Evolutionary conservation across 306 rosid species (phyloP).

Genomic region (Clitoria ternatea): DNA sequence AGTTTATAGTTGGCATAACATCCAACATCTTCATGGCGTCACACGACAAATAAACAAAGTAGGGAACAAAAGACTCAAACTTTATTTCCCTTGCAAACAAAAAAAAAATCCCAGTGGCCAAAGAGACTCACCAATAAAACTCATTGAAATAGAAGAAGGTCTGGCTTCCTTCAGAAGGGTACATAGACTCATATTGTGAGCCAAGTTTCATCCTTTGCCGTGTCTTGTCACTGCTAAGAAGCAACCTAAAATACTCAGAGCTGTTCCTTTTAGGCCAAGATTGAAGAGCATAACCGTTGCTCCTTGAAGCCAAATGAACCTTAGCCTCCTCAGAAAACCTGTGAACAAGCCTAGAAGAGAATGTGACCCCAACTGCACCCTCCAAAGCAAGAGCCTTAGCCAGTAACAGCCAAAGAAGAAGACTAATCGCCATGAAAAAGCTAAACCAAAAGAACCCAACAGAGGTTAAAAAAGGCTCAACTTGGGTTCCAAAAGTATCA

Average conservation of each 20-base stretch:
- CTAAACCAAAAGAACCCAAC: background rate
- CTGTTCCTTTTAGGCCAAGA: conserved; percentile 52
- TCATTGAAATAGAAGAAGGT: conserved; percentile 63
- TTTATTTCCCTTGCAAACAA: background rate
- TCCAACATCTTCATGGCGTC: background rate
- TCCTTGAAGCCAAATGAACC: conserved; percentile 37
- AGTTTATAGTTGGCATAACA: background rate
- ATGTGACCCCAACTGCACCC: conserved; percentile 31
- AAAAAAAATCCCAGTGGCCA: conserved; percentile 11
- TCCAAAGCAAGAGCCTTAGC: conserved; percentile 28
- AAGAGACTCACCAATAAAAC: conserved; percentile 49
- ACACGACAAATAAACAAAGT: background rate
- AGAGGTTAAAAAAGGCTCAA: background rate
- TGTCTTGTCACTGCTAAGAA: conserved; percentile 44
- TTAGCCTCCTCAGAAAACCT: conserved; percentile 64
- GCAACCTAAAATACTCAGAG: conserved; percentile 57
- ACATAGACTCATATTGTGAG: conserved; percentile 46
- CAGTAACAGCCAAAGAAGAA: conserved; percentile 34
- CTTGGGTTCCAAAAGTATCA: background rate
- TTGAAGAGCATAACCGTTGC: conserved; percentile 7
- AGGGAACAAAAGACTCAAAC: conserved; percentile 3
- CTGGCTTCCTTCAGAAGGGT: conserved; percentile 62
- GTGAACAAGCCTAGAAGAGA: conserved; percentile 71
- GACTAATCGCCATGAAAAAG: conserved; percentile 40
- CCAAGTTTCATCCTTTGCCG: conserved; percentile 70